These are phyloP conservation scores for Epichloe gansuensis DNA, from an alignment of 2,329 filamentous ascomycete species.

Conservation along the genomic window DNA sequence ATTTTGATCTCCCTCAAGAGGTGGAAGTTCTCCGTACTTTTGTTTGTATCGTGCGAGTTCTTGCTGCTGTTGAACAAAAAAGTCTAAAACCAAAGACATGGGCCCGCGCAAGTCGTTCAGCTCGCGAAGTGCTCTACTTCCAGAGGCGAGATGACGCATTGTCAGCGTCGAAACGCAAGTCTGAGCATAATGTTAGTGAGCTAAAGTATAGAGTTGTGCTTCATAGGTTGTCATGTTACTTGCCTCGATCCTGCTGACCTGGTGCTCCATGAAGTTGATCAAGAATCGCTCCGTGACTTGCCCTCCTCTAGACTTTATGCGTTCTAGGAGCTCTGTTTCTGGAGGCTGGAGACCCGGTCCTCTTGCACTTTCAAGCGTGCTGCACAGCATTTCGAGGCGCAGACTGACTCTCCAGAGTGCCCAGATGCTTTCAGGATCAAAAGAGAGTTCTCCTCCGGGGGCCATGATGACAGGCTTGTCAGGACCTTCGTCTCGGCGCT, in stretches of 20 bases:
- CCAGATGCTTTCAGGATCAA: constrained; percentile 81
- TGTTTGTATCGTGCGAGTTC: constrained; percentile 51
- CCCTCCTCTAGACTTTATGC: constrained; percentile 52
- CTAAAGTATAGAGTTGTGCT: neutral
- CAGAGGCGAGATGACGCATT: constrained; percentile 65
- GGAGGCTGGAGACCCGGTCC: constrained; percentile 57
- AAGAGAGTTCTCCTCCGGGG: constrained; percentile 51
- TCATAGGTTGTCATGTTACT: constrained; percentile 4
- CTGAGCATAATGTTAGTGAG: constrained; percentile 28
- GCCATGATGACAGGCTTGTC: constrained; percentile 49
- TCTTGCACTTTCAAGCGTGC: constrained; percentile 61
- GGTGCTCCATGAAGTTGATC: constrained; percentile 83
- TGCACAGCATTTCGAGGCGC: constrained; percentile 86
- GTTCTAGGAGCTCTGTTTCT: constrained; percentile 70
- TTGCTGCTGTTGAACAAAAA: constrained; percentile 46
- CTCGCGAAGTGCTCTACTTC: constrained; percentile 46
- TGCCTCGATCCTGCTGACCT: constrained; percentile 93
- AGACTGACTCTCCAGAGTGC: constrained; percentile 79
- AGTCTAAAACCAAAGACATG: constrained; percentile 57
- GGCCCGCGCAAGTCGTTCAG: constrained; percentile 65
- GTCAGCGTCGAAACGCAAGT: constrained; percentile 68
- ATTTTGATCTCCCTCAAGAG: constrained; percentile 7
- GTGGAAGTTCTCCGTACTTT: constrained; percentile 32
- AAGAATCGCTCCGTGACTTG: constrained; percentile 83
- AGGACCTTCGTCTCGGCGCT: constrained; percentile 29